Percentiles rank a stretch among this genome's conserved stretches.
Evolutionary conservation across 2,329 filamentous ascomycete genomes (phyloP).

Genomic region (Scleromitrula shiraiana): DNA sequence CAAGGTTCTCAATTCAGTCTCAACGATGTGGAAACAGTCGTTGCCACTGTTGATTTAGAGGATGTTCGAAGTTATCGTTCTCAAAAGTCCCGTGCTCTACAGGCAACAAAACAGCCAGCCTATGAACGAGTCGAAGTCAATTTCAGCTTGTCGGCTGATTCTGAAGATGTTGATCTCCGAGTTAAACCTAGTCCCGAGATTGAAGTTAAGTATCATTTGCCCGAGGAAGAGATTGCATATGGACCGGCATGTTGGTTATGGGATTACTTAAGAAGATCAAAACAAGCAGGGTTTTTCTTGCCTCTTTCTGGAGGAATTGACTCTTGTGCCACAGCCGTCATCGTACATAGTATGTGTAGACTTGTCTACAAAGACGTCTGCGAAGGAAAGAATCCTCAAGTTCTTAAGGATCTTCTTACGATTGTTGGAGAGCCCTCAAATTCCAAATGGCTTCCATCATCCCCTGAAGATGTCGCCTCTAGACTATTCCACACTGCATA

Average conservation of each 20-base stretch:
- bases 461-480: slow-evolving; percentile 48
- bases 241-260: slow-evolving; percentile 8
- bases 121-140: slow-evolving; percentile 35
- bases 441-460: slow-evolving; percentile 33
- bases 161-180: slow-evolving; percentile 36
- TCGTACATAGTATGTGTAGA: slow-evolving; percentile 32
- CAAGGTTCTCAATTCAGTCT: slow-evolving; percentile 42
- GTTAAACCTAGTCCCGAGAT: slow-evolving; percentile 26
- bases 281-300: slow-evolving; percentile 8
- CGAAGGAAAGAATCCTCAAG: slow-evolving; percentile 40
- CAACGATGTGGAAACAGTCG: slow-evolving; percentile 57
- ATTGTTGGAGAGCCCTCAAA: slow-evolving; percentile 42
- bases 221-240: slow-evolving; percentile 9
- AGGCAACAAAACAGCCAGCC: slow-evolving; percentile 23
- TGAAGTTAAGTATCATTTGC: neutral
- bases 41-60: slow-evolving; percentile 61
- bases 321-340: slow-evolving; percentile 6
- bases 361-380: slow-evolving; percentile 46
- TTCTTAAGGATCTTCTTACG: slow-evolving; percentile 42
- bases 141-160: slow-evolving; percentile 36
- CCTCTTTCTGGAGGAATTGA: slow-evolving; percentile 9
- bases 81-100: slow-evolving; percentile 13
- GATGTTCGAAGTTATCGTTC: slow-evolving; percentile 56
- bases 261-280: slow-evolving; percentile 6
- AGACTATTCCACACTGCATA: slow-evolving; percentile 56